Evolutionary conservation across 768 basidiomycete genomes (phyloP), one percentile per base, ranked within the genome.

Genomic region (Dentipellis fragilis): DNA sequence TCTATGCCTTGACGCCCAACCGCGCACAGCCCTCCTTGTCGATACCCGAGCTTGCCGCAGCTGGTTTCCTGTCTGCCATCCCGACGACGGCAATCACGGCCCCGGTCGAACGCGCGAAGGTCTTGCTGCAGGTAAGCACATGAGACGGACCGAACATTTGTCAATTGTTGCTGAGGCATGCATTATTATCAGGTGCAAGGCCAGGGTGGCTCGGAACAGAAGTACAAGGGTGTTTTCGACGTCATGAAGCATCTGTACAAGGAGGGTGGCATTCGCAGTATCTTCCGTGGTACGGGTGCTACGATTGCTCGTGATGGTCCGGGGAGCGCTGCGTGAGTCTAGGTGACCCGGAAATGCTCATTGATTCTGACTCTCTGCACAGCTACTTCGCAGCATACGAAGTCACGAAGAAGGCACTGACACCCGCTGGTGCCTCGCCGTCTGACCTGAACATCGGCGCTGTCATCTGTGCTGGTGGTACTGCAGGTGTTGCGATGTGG

Each of bases 371-470:
- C 23, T 64, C 40, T 49, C 62, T 29, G 57, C 53, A 47, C 62
- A 95, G 92, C 49, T 97, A 98, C 73, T 99, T 99, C 66, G 94
- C 93, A 16, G 87, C 93, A 10, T 99, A 99, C 67, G 96, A 99
- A 71, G 79, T 93, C 35, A 84, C 89, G 40, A 99, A 99, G 72
- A 89, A 87, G 66, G 72, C 79, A 1, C 71, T 99, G 59, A 92
- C 87, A 11, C 90, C 93, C 7, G 80, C 78, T 40, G 89, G 89
- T 35, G 75, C 88, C 16, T 85, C 85, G n/a, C 78, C 89, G 2
- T 77, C 82, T 38, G 84, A 92, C 50, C 77, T 98, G 56, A 88
- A 92, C 63, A 76, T 99, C 23, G 78, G 88, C 35, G 87, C 89
- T 16, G 80, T 98, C 63, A 87, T 98, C 61, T 57, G 93, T 54